Conservation (phyloP, 441 rosid genomes). For the Erysimum pusillum region DNA sequence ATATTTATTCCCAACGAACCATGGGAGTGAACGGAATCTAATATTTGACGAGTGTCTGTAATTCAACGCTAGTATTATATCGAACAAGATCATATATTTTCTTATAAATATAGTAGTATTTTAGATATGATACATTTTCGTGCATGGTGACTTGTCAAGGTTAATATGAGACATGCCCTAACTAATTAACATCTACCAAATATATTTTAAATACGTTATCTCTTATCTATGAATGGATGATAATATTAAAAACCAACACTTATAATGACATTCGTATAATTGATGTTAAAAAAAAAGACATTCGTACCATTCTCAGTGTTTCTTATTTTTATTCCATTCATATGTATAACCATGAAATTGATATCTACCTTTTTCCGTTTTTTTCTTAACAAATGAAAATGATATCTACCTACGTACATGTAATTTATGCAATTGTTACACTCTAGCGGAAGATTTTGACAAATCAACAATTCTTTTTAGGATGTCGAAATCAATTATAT, state of each 20-base stretch:
- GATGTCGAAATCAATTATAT: conserved; percentile 13
- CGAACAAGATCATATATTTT: not conserved
- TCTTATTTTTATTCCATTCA: conserved; percentile 34
- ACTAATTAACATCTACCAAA: conserved; percentile 24
- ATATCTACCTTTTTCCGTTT: not conserved
- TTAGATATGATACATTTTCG: not conserved
- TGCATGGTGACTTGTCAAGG: conserved; percentile 24
- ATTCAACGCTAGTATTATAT: conserved; percentile 27
- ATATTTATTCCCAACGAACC: not conserved
- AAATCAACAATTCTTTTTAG: not conserved
- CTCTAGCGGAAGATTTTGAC: not conserved
- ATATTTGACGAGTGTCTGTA: conserved; percentile 8
- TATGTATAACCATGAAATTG: not conserved
- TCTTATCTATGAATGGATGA: conserved; percentile 4
- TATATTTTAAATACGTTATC: conserved; percentile 13
- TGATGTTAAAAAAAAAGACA: too few species aligned
- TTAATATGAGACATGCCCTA: conserved; percentile 39
- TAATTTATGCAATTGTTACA: not conserved
- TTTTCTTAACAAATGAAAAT: not conserved
- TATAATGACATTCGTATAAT: not conserved
- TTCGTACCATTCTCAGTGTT: not conserved
- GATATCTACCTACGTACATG: not conserved
- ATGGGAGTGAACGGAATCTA: conserved; percentile 38
- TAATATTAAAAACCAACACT: not conserved
- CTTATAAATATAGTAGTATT: not conserved